phyloP scores from a whole-genome alignment of 2,329 filamentous ascomycete genomes.

The Diaporthe ampelina region DNA sequence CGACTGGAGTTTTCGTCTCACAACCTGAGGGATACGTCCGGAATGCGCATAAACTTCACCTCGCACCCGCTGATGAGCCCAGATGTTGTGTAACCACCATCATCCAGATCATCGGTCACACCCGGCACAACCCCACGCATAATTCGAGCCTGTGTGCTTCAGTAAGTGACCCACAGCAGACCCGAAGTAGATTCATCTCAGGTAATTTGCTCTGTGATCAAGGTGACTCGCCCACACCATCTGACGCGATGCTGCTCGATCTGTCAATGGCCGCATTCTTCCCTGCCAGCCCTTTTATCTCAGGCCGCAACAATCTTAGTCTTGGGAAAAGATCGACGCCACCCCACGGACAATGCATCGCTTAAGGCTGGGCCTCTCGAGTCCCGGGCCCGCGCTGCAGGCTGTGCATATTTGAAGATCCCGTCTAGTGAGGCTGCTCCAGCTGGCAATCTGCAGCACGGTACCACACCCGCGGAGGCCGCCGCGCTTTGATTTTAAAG shows the following conservation, averaged over 20 bases:
- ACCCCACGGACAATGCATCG: background rate
- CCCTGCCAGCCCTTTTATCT: background rate
- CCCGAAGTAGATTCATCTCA: constrained; percentile 16
- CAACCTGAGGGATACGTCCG: constrained; percentile 11
- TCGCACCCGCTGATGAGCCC: constrained; percentile 6
- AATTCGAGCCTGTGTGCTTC: background rate
- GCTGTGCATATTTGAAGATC: constrained; percentile 10
- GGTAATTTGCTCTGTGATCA: background rate
- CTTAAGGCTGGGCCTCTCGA: background rate
- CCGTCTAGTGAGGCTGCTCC: constrained; percentile 11
- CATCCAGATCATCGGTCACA: background rate
- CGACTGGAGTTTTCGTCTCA: background rate
- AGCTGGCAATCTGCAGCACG: background rate
- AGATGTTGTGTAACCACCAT: constrained; percentile 21
- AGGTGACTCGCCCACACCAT: background rate
- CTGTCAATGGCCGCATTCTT: background rate
- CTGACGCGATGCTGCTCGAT: background rate
- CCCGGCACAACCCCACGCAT: constrained; percentile 20
- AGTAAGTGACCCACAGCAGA: background rate
- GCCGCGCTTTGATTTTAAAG: background rate
- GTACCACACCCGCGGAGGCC: background rate
- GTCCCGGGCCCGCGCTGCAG: background rate
- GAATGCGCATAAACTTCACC: constrained; percentile 19
- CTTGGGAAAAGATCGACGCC: background rate
- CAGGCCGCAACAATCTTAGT: background rate